A percentile compares a stretch with the other conserved stretches of the same genome.
Evolutionary conservation across 1,139 yeast genomes (phyloP).

Genomic region (Geotrichum carabidarum): DNA sequence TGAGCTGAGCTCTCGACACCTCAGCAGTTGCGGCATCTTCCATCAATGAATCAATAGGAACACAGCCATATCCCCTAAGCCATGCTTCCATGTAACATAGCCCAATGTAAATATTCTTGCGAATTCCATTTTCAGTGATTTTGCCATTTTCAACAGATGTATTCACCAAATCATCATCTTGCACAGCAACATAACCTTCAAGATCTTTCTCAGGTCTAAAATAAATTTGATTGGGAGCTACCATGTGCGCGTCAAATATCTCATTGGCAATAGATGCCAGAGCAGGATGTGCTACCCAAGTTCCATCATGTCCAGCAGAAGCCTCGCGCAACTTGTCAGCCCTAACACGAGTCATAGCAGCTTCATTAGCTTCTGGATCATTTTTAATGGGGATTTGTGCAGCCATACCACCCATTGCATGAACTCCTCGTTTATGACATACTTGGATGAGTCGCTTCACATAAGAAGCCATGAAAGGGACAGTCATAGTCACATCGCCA

Average conservation of each 20-base stretch:
- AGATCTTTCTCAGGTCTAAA: constrained; percentile 50
- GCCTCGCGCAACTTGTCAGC: constrained; percentile 73
- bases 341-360: constrained; percentile 66
- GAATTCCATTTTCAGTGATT: constrained; percentile 67
- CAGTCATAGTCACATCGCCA: constrained; percentile 67
- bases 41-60: constrained; percentile 77
- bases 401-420: constrained; percentile 84
- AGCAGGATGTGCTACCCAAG: constrained; percentile 82
- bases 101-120: constrained; percentile 66
- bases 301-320: constrained; percentile 69
- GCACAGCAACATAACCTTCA: constrained; percentile 45
- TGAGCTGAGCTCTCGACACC: constrained; percentile 73
- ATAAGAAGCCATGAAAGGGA: constrained; percentile 69
- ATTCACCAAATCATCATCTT: constrained; percentile 64
- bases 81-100: constrained; percentile 77
- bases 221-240: constrained; percentile 75
- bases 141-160: constrained; percentile 64
- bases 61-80: constrained; percentile 75
- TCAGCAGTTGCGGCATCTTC: constrained; percentile 88
- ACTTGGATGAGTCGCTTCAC: constrained; percentile 63
- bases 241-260: constrained; percentile 76
- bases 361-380: constrained; percentile 57
- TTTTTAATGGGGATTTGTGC: constrained; percentile 75
- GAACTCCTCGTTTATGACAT: constrained; percentile 70
- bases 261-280: constrained; percentile 69